These are phyloP conservation scores for Candida glaebosa DNA, from an alignment of 805 yeast species.

Conservation along the genomic window DNA sequence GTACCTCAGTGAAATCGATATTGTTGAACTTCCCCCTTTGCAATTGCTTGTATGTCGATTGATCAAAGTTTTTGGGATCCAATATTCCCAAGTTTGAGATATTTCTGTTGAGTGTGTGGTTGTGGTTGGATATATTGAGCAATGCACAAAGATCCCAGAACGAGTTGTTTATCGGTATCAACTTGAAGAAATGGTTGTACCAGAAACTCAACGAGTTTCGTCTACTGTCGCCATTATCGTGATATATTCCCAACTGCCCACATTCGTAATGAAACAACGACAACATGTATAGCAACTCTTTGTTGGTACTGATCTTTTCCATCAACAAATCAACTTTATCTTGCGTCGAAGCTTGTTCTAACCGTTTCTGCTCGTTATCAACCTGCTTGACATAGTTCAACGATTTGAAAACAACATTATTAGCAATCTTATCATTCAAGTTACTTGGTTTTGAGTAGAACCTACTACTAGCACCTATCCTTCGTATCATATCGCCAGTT, in stretches of 20 bases:
- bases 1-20: constrained; percentile 19
- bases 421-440: not conserved
- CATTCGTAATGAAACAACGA: constrained; percentile 32
- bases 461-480: not conserved
- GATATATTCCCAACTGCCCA: constrained; percentile 23
- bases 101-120: constrained; percentile 21
- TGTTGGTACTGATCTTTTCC: constrained; percentile 16
- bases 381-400: constrained; percentile 27
- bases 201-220: constrained; percentile 15
- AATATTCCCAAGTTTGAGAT: constrained; percentile 30
- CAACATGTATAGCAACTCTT: constrained; percentile 29
- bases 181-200: constrained; percentile 15
- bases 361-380: constrained; percentile 20
- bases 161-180: constrained; percentile 28
- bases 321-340: constrained; percentile 24
- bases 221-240: constrained; percentile 10
- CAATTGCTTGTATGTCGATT: constrained; percentile 21
- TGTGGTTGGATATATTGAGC: constrained; percentile 27
- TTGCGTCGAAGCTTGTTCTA: constrained; percentile 17
- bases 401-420: constrained; percentile 15
- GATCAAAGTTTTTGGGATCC: constrained; percentile 35
- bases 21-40: constrained; percentile 25
- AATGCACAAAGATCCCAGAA: constrained; percentile 37
- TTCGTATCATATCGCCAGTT: not conserved
- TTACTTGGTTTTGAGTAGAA: not conserved